phyloP scores from a whole-genome alignment of 1,139 yeast genomes.

The Kodamaea arcana region DNA sequence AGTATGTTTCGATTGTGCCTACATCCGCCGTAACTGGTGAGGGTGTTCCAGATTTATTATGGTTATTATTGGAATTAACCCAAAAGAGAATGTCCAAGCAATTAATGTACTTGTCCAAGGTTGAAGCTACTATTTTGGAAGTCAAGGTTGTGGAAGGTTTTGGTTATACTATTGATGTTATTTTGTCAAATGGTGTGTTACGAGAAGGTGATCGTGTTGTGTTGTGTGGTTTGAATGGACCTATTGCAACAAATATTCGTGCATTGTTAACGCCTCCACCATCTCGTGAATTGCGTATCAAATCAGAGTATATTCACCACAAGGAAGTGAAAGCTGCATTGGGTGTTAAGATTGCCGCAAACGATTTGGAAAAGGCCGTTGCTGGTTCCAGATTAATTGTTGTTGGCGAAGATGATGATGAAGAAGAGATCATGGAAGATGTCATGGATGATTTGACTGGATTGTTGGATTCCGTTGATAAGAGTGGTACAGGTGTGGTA shows the following conservation, averaged over 20 bases:
- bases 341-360: constrained; percentile 98
- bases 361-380: constrained; percentile 95
- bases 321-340: constrained; percentile 98
- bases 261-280: constrained; percentile 98
- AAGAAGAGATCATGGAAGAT: constrained; percentile 95
- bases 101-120: constrained; percentile 89
- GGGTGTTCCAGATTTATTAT: constrained; percentile 98
- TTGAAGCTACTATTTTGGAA: constrained; percentile 95
- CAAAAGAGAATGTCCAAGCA: constrained; percentile 99
- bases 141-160: constrained; percentile 98
- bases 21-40: constrained; percentile 99
- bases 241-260: constrained; percentile 95
- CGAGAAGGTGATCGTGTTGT: constrained; percentile 95
- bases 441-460: constrained; percentile 99
- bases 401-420: constrained; percentile 96
- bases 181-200: constrained; percentile 89
- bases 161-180: constrained; percentile 98
- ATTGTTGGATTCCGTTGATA: constrained; percentile 88
- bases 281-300: constrained; percentile 89
- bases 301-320: constrained; percentile 90
- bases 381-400: constrained; percentile 96
- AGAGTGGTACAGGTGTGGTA: constrained; percentile 92
- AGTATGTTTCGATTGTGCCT: constrained; percentile 93
- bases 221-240: constrained; percentile 97
- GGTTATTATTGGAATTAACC: constrained; percentile 91